Evolutionary conservation across 2,329 filamentous ascomycete genomes (phyloP), one percentile per base, ranked within the genome.

Genomic region (Mycosphaerella arachidis): DNA sequence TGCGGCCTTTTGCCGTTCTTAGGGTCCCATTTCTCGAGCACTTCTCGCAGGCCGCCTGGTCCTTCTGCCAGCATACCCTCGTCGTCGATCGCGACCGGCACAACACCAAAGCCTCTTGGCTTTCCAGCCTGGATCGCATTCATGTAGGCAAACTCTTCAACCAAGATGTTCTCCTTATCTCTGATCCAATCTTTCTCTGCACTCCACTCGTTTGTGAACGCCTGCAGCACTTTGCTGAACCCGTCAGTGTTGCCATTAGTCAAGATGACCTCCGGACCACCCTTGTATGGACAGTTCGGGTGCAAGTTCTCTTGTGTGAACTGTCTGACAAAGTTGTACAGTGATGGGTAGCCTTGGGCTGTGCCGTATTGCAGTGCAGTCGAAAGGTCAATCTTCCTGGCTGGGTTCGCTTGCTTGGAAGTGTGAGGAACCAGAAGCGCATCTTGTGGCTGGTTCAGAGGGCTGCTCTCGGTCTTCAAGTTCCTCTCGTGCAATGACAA

Each of bases 201-300:
- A 54, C 81, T 83, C 90, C 91, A 96, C 48, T 87, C 79, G 72
- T 95, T 86, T 64, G 84, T 87, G 67, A 97, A 83, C 7, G 90
- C 82, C 69, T 92, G 86, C 35, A 96, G 75, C 4, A 84, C 79
- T 79, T 96, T 97, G 67, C 82, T 78, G 70, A 96, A 88, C 35
- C 91, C 92, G 77, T 97, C 92, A 0, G 92, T 96, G 30, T 87
- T 85, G 58, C 92, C 92, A 72, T 87, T 89, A 8, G 89, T 92
- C 66, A 96, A 77, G 59, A 92, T 82, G 56, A 95, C 84, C 56
- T 93, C 91, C 4, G 89, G 86, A 0, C 91, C 91, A 60, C 79
- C 86, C 59, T 80, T 79, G 71, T 96, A 96, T 5, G 91, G 91
- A 7, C 92, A 83, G 67, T 88, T 87, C 2, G 91, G 91, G 72